These are phyloP conservation scores for Zygosaccharomyces siamensis DNA, from an alignment of 805 yeast species.

Conservation along the genomic window DNA sequence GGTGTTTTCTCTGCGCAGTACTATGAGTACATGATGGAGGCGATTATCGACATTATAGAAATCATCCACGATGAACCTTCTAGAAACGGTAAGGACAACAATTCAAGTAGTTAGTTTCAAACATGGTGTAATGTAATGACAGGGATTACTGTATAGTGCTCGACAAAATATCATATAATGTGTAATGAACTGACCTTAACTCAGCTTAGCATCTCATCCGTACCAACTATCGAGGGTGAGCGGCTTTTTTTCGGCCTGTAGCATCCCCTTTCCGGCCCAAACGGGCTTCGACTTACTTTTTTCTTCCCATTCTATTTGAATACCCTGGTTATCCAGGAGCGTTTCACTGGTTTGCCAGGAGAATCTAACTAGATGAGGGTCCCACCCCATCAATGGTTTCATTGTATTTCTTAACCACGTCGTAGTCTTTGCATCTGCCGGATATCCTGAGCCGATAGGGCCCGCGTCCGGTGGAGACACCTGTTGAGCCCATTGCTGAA, in stretches of 20 bases:
- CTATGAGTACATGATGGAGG: not conserved
- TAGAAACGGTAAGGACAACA: not conserved
- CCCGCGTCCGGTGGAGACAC: conserved; percentile 16
- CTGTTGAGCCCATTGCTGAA: conserved; percentile 21
- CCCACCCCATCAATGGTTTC: conserved; percentile 85
- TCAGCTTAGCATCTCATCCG: not conserved
- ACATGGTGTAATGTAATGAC: not conserved
- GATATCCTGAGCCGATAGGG: conserved; percentile 86
- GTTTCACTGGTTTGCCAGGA: conserved; percentile 94
- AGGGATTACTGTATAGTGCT: not conserved
- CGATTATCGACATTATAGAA: conserved; percentile 4
- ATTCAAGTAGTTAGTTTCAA: not conserved
- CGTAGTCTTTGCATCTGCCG: conserved; percentile 85
- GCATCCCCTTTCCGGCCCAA: conserved; percentile 17
- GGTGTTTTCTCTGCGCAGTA: not conserved
- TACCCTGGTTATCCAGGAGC: conserved; percentile 47
- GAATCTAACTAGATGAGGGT: conserved; percentile 62
- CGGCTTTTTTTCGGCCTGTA: conserved; percentile 7
- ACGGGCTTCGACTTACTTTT: conserved; percentile 23
- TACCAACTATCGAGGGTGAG: conserved; percentile 30
- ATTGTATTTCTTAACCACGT: conserved; percentile 61
- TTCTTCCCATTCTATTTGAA: conserved; percentile 57
- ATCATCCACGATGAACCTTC: conserved; percentile 4
- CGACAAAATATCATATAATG: no score
- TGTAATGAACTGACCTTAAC: no score